Evolutionary conservation across 2,329 filamentous ascomycete species (phyloP).

Genomic region (Parascedosporium putredinis): DNA sequence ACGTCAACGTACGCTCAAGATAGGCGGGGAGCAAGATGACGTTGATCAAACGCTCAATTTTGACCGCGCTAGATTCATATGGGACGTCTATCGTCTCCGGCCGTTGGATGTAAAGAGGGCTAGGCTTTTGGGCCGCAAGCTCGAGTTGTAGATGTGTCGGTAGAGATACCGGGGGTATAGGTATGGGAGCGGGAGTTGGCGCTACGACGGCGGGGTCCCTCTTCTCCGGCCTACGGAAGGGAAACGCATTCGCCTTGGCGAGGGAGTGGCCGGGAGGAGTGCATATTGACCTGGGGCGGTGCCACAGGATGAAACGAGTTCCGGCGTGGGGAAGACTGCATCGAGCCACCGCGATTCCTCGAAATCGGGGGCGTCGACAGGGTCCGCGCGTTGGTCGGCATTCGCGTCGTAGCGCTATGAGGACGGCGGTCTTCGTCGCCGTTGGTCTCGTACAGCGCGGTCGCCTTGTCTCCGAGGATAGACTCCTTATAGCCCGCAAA

Average conservation of each 20-base stretch:
- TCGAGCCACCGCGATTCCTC: constrained; percentile 15
- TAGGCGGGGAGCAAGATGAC: constrained; percentile 73
- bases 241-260: background rate
- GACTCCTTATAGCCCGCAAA: constrained; percentile 18
- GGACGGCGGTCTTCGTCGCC: background rate
- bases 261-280: background rate
- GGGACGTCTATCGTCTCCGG: constrained; percentile 49
- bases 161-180: constrained; percentile 53
- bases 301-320: constrained; percentile 36
- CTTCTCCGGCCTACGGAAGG: background rate
- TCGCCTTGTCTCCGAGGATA: constrained; percentile 10
- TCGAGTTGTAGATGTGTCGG: constrained; percentile 56
- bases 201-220: constrained; percentile 9
- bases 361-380: constrained; percentile 43
- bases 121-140: constrained; percentile 50
- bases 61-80: constrained; percentile 86
- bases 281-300: background rate
- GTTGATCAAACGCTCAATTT: constrained; percentile 84
- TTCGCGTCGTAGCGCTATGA: background rate
- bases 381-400: constrained; percentile 21
- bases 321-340: constrained; percentile 27
- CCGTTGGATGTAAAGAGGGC: constrained; percentile 55
- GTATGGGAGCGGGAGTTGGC: constrained; percentile 7
- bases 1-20: constrained; percentile 74
- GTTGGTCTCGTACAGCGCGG: background rate